Conservation (phyloP, 768 basidiomycete genomes). For the Mycena amicta region DNA sequence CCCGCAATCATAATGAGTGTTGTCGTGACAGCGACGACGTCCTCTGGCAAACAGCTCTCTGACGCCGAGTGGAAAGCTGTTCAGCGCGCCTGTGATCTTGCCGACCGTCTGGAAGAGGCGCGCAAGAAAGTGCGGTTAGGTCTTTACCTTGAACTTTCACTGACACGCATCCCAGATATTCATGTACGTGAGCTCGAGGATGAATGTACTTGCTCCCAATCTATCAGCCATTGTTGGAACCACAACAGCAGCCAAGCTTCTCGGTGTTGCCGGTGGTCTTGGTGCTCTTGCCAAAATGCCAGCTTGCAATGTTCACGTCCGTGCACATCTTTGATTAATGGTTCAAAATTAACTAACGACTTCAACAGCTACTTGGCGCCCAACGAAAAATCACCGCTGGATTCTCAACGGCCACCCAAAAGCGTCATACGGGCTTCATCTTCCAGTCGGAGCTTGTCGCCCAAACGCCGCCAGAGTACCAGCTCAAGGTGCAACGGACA, state of each 20-base stretch:
- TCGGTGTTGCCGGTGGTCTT: conserved; percentile 96
- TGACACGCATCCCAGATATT: conserved; percentile 69
- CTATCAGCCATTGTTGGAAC: conserved; percentile 98
- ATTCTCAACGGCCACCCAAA: conserved; percentile 85
- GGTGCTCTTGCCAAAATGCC: conserved; percentile 92
- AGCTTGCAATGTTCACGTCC: conserved; percentile 89
- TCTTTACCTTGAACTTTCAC: neutral
- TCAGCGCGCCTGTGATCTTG: conserved; percentile 84
- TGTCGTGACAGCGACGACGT: conserved; percentile 92
- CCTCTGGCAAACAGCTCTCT: conserved; percentile 72
- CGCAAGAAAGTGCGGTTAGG: conserved; percentile 70
- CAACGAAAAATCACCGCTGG: conserved; percentile 92
- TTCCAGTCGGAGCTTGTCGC: conserved; percentile 92
- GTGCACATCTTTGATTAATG: conserved; percentile 30
- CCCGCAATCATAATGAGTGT: conserved; percentile 95
- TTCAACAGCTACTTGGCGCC: conserved; percentile 82
- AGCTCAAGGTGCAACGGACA: conserved; percentile 89
- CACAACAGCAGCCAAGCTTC: conserved; percentile 95
- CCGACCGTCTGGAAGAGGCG: conserved; percentile 84
- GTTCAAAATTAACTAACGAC: neutral
- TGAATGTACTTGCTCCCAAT: conserved; percentile 98
- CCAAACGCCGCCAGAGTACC: conserved; percentile 84
- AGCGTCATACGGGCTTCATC: conserved; percentile 94
- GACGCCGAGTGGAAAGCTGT: conserved; percentile 80
- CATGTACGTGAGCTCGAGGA: conserved; percentile 98